phyloP scores from a whole-genome alignment of 2,329 filamentous ascomycete species.

The Colletotrichum tropicicola region DNA sequence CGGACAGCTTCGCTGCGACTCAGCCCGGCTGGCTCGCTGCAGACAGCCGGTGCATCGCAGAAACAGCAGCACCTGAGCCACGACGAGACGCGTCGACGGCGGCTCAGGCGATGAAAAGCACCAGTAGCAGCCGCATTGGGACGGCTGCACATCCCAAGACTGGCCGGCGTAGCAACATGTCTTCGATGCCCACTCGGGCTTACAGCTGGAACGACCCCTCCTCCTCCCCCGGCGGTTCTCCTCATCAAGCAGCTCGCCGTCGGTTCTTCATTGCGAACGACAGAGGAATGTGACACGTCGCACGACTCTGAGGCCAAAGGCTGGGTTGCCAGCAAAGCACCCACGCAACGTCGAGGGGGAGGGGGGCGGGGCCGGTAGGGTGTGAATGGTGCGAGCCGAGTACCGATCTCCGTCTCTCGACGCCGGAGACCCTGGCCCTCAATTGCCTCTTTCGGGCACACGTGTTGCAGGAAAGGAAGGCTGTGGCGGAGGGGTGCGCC shows the following conservation, averaged over 20 bases:
- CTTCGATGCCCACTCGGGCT: constrained; percentile 11
- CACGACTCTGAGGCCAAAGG: constrained; percentile 2
- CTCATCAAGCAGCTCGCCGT: not conserved
- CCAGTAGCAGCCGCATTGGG: constrained; percentile 10
- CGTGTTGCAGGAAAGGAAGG: constrained; percentile 3
- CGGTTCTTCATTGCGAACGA: constrained; percentile 4
- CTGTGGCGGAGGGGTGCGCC: constrained; percentile 9
- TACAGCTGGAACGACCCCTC: not conserved
- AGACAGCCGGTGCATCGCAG: constrained; percentile 10
- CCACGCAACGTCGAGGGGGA: constrained; percentile 13
- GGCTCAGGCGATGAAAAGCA: not conserved
- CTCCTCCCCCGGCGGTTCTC: not conserved
- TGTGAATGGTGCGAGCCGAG: constrained; percentile 25
- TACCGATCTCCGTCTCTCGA: constrained; percentile 24
- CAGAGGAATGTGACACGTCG: constrained; percentile 12
- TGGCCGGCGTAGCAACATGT: constrained; percentile 18
- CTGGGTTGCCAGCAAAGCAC: constrained; percentile 22
- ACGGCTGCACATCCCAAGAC: constrained; percentile 23
- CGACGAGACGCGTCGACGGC: not conserved
- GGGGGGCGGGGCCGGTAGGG: constrained; percentile 9
- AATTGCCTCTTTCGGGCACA: constrained; percentile 7
- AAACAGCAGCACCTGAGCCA: constrained; percentile 3
- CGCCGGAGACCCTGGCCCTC: constrained; percentile 9
- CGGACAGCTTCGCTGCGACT: not conserved
- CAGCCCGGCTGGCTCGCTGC: constrained; percentile 9